Evolutionary conservation across 495 filamentous ascomycete species (phyloP), one percentile per base, ranked within the genome.

Genomic region (Articulospora tetracladia): DNA sequence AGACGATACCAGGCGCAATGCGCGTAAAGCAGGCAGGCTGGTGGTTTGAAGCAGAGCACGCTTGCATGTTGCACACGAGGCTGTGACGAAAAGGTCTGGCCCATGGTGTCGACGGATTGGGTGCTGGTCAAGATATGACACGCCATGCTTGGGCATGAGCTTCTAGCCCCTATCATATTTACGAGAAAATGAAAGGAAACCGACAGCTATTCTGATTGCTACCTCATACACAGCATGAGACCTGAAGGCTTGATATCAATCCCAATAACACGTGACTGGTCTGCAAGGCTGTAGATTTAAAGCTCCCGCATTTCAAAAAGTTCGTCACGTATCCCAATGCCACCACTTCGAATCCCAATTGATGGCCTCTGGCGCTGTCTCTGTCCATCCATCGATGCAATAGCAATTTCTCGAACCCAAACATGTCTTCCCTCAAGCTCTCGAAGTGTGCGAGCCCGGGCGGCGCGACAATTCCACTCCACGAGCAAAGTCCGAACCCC

Each of bases 341-440:
- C 55, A 32, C 36, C 49, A 11, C 53, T 50, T 55, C 67, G 76
- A 60, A 66, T 83, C 30, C 68, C 78, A 28, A 61, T 85, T 41
- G 85, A 88, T 69, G 86, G 82, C 56, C 76, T 89, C 47, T 88
- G 84, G 85, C 80, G 83, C 66, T 86, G 80, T 71, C 73, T 90
- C 26, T 87, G 85, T 71, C 86, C 85, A 34, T 83, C 79, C 50
- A 76, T 85, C 57, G 75, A 78, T 58, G 44, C 72, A 1, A 44
- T 62, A 6, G 60, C 70, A 0, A 1, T 57, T 10, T 58, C 61
- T 63, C 20, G 69, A 62, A 52, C 60, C 69, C 3, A 3, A 44
- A 12, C 3, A 44, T 44, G 39, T 44, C 39, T 44, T 19, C 39
- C 39, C 8, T 44, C 39, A 19, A n/a, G 8, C n/a, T 44, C 39